A percentile compares a stretch with the other conserved stretches of the same genome.
Conservation (phyloP, 495 filamentous ascomycete genomes). For the Penicillium coprophilum region DNA sequence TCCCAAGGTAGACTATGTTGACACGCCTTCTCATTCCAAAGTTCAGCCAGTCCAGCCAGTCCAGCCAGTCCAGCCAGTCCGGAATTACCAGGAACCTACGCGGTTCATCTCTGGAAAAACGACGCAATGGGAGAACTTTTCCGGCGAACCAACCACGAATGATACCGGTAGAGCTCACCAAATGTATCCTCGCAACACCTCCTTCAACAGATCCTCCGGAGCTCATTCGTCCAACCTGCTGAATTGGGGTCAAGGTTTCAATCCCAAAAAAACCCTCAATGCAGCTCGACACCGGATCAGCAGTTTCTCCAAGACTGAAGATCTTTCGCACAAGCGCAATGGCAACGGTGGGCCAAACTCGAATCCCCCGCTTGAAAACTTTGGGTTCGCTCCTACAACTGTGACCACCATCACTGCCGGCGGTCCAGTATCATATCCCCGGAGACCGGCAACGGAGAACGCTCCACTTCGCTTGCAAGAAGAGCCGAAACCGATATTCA, state of each 20-base stretch:
- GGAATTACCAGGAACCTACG: constrained; percentile 4
- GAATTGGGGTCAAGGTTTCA: constrained; percentile 36
- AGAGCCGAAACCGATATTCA: constrained; percentile 8
- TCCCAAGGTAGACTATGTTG: background rate
- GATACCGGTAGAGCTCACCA: constrained; percentile 30
- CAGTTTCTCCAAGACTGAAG: constrained; percentile 30
- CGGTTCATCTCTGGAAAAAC: constrained; percentile 17
- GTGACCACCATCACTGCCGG: constrained; percentile 45
- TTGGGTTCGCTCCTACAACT: constrained; percentile 30
- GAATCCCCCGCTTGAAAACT: constrained; percentile 10
- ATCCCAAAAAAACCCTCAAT: constrained; percentile 30
- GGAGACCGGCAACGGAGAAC: constrained; percentile 19
- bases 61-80: constrained; percentile 1
- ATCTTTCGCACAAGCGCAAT: constrained; percentile 7
- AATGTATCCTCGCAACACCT: constrained; percentile 21
- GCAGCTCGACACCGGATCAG: constrained; percentile 31
- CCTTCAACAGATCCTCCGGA: constrained; percentile 25
- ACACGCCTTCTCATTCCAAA: background rate
- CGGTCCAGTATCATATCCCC: constrained; percentile 13
- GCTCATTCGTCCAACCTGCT: constrained; percentile 29
- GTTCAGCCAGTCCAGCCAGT: constrained; percentile 7
- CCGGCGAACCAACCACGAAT: constrained; percentile 47
- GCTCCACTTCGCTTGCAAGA: constrained; percentile 1
- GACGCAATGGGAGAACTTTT: constrained; percentile 51
- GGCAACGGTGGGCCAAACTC: constrained; percentile 3